A percentile compares a stretch with the other conserved stretches of the same genome.
Conservation (phyloP, 345 rosid genomes). For the Sisymbrium irio region DNA sequence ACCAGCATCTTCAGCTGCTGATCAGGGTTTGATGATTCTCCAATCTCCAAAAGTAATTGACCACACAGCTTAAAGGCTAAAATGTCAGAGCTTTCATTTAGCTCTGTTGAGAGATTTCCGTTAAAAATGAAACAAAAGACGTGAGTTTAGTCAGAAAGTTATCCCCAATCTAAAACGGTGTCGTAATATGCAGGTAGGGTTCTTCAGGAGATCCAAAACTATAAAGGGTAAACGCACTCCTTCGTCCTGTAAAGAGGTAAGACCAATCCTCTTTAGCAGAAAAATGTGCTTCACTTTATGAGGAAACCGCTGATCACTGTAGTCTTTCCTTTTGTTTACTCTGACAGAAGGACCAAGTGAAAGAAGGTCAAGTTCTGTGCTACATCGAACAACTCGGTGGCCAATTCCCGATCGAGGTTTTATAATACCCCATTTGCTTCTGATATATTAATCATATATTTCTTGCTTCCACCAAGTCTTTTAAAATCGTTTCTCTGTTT, state of each 20-base stretch:
- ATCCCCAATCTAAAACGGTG: not conserved
- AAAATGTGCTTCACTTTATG: not conserved
- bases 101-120: not conserved
- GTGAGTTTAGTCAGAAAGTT: not conserved
- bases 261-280: not conserved
- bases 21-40: conserved; percentile 74
- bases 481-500: conserved; percentile 3
- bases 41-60: conserved; percentile 76
- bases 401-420: conserved; percentile 77
- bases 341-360: conserved; percentile 77
- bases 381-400: conserved; percentile 83
- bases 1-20: conserved; percentile 57
- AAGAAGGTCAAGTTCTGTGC: conserved; percentile 90
- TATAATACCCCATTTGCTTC: not conserved
- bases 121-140: not conserved
- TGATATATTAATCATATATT: not conserved
- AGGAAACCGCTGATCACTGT: not conserved
- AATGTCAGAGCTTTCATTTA: not conserved
- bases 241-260: conserved; percentile 94
- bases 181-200: conserved; percentile 63
- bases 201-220: conserved; percentile 74
- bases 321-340: conserved; percentile 15
- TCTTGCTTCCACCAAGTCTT: not conserved
- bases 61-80: conserved; percentile 6
- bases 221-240: conserved; percentile 76